phyloP scores from a whole-genome alignment of 768 basidiomycete species.

The Serendipita sp. region DNA sequence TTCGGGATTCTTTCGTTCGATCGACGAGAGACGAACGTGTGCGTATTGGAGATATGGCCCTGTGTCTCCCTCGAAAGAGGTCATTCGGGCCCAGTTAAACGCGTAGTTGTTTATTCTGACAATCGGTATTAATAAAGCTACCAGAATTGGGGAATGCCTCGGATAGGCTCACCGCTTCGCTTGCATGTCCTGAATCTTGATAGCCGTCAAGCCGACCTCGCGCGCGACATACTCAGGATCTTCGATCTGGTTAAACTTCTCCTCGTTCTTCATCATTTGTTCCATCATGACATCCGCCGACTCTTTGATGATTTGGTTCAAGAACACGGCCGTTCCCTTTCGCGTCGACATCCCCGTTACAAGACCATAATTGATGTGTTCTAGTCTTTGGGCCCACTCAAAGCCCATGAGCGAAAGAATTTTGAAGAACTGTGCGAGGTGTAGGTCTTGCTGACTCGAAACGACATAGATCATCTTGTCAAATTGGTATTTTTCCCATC shows the following conservation, averaged over 20 bases:
- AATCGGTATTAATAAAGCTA: constrained; percentile 5
- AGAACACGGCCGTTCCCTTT: constrained; percentile 86
- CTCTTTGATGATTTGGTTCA: constrained; percentile 83
- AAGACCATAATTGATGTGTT: constrained; percentile 83
- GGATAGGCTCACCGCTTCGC: constrained; percentile 54
- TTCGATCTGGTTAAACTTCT: constrained; percentile 76
- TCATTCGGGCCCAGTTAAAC: constrained; percentile 89
- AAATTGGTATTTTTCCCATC: constrained; percentile 80
- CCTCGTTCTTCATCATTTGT: constrained; percentile 88
- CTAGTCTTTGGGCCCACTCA: constrained; percentile 64
- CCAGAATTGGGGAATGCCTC: constrained; percentile 5
- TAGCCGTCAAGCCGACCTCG: constrained; percentile 84
- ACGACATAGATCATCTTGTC: constrained; percentile 92
- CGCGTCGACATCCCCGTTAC: constrained; percentile 92
- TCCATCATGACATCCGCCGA: constrained; percentile 85
- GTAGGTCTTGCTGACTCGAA: constrained; percentile 71
- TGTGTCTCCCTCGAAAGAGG: constrained; percentile 90
- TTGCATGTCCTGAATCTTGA: constrained; percentile 97
- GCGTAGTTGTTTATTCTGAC: constrained; percentile 85
- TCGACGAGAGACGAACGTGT: constrained; percentile 80
- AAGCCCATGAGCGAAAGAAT: constrained; percentile 78
- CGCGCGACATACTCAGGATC: constrained; percentile 63
- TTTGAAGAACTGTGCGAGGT: constrained; percentile 86
- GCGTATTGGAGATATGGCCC: constrained; percentile 87
- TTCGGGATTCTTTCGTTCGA: constrained; percentile 81